These are phyloP conservation scores for Dothideomycetes sp. DNA, from an alignment of 2,329 filamentous ascomycete species.

Conservation along the genomic window DNA sequence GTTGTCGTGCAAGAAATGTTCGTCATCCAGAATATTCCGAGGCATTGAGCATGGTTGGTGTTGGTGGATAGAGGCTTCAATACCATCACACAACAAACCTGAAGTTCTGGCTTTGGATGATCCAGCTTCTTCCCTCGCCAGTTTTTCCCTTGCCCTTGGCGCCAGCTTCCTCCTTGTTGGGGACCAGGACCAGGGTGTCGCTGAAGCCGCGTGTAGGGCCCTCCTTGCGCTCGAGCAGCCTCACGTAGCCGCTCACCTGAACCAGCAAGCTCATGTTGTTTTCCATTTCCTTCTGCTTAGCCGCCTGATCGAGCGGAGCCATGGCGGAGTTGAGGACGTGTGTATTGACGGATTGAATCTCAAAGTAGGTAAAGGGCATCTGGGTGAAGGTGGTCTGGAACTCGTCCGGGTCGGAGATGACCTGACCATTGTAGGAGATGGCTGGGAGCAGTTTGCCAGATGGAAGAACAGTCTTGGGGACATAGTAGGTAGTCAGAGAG, in stretches of 20 bases:
- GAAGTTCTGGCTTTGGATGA: conserved; percentile 36
- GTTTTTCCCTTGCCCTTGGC: conserved; percentile 24
- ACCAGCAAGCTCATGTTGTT: conserved; percentile 63
- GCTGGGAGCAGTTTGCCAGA: conserved; percentile 47
- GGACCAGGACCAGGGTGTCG: conserved; percentile 73
- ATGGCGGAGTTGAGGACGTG: conserved; percentile 61
- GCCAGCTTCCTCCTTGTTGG: conserved; percentile 34
- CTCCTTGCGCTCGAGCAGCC: conserved; percentile 52
- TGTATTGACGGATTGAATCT: conserved; percentile 66
- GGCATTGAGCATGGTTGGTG: too few relatives aligned
- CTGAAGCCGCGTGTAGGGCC: conserved; percentile 62
- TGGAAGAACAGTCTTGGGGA: conserved; percentile 48
- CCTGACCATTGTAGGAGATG: conserved; percentile 72
- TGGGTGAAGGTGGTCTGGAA: conserved; percentile 63
- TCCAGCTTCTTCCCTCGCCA: conserved; percentile 28
- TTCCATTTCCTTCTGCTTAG: conserved; percentile 31
- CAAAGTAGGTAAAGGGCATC: conserved; percentile 56
- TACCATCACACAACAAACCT: conserved; percentile 35
- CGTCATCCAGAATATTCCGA: too few relatives aligned
- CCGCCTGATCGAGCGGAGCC: conserved; percentile 42
- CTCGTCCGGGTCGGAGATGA: conserved; percentile 51
- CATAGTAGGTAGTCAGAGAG: conserved; percentile 61
- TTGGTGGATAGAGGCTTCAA: neutral
- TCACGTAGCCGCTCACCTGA: conserved; percentile 63
- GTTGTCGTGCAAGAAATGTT: too few relatives aligned